Evolutionary conservation across 306 rosid genomes (phyloP), one percentile per base, ranked within the genome.

Genomic region (Inga leiocalycina): DNA sequence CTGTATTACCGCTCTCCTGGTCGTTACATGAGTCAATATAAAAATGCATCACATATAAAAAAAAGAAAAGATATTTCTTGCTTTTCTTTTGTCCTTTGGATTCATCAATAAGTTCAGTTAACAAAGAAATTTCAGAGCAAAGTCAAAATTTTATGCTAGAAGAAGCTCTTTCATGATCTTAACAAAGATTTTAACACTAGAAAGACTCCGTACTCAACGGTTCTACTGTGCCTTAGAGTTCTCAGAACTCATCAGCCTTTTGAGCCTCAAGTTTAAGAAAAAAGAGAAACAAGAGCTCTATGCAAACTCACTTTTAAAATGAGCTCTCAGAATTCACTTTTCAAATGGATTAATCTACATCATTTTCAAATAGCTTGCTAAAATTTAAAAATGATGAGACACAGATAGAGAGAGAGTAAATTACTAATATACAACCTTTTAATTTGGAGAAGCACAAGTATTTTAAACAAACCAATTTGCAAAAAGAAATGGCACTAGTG

Each of bases 1-100:
- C 99, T 1, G 99, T 93, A 75, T 96, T 93, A 32, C 88, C 91
- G 79, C 85, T 84, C 54, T 83, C 91, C 98, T 94, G 93, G 69
- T 67, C 37, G 82, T 86, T 66, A 83, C 85, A 87, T 20, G 48
- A 66, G 51, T 66, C 59, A 59, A 76, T 16, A 82, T 71, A 72
- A 34, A 51, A 64, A 67, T 4, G 37, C 59, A 64, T 59, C 71
- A 65, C 69, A 78, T 57, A 45, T 66, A 30, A 46, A 78, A 79
- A 79, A 69, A 7, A 61, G 16, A 62, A 17, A 81, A 30, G 17
- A 41, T 12, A 44, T 76, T 76, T 35, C 67, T 68, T 65, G 56
- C 41, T 57, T 37, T 39, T 44, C 57, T 59, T 74, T 75, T 13
- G 48, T 67, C 22, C 74, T 79, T 69, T 27, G 32, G 52, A 68